Conservation (phyloP, 2,329 filamentous ascomycete species). For the Microdochium trichocladiopsis region DNA sequence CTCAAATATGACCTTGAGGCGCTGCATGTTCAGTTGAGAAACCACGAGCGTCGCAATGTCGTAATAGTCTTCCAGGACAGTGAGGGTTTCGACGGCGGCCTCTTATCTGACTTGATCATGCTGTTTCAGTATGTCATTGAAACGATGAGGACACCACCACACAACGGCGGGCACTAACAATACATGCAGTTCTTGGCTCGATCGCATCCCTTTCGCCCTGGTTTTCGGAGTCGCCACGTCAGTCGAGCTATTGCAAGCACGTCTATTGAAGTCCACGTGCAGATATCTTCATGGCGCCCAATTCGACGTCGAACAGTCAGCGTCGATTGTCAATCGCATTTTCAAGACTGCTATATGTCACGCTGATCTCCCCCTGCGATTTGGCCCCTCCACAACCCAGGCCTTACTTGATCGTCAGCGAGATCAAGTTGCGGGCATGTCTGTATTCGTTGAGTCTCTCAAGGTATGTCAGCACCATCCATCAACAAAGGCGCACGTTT, state of each 20-base stretch:
- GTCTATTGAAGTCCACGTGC: conserved; percentile 62
- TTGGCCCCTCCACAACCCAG: conserved; percentile 58
- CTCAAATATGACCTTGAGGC: conserved; percentile 76
- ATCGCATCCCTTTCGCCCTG: conserved; percentile 69
- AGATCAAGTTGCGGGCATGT: conserved; percentile 70
- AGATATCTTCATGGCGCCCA: conserved; percentile 62
- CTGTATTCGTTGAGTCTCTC: conserved; percentile 62
- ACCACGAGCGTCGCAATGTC: conserved; percentile 48
- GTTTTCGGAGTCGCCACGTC: conserved; percentile 79
- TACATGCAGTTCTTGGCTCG: conserved; percentile 51
- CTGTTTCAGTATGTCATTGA: conserved; percentile 55
- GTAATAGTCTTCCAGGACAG: conserved; percentile 74
- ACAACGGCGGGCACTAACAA: too few relatives aligned
- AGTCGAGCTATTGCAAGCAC: conserved; percentile 69
- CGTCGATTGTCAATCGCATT: conserved; percentile 64
- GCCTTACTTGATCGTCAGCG: conserved; percentile 64
- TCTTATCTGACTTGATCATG: conserved; percentile 66
- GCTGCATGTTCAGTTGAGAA: conserved; percentile 51
- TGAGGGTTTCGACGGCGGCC: conserved; percentile 67
- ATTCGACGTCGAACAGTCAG: conserved; percentile 71
- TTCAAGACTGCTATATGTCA: conserved; percentile 60
- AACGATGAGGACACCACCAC: too few relatives aligned
- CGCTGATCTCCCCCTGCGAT: conserved; percentile 44
- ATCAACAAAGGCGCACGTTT: neutral
- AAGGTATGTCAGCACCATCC: conserved; percentile 40